Conservation (phyloP, 1,139 yeast genomes). For the Kodamaea arcana region DNA sequence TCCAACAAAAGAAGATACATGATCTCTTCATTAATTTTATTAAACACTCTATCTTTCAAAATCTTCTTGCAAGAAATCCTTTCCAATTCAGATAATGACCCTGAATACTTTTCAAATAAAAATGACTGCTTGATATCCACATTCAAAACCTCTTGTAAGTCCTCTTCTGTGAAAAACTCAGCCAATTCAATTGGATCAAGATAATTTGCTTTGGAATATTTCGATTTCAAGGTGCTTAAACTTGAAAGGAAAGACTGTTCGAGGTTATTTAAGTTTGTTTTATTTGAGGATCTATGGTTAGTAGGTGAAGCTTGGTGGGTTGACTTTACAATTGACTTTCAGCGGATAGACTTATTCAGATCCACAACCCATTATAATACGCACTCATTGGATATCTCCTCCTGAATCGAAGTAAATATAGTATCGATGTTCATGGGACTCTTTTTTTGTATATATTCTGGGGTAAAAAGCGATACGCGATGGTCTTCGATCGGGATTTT, state of each 20-base stretch:
- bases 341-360: too few species aligned
- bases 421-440: slow-evolving; percentile 7
- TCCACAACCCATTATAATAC: too few species aligned
- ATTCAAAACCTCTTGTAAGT: not conserved
- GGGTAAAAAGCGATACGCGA: too few species aligned
- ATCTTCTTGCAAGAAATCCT: slow-evolving; percentile 13
- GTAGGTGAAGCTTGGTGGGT: slow-evolving; percentile 3
- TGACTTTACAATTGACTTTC: too few species aligned
- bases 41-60: slow-evolving; percentile 18
- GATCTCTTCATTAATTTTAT: slow-evolving; percentile 21
- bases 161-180: slow-evolving; percentile 3
- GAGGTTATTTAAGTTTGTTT: slow-evolving; percentile 7
- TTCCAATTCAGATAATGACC: slow-evolving; percentile 1
- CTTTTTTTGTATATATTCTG: too few species aligned
- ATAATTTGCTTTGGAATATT: slow-evolving; percentile 7
- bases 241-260: slow-evolving; percentile 8
- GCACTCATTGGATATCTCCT: slow-evolving; percentile 8
- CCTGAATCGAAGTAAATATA: slow-evolving; percentile 7
- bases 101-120: not conserved
- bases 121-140: not conserved
- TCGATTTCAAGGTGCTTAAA: slow-evolving; percentile 8
- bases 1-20: slow-evolving; percentile 16
- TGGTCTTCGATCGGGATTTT: too few species aligned
- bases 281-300: slow-evolving; percentile 6
- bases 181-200: slow-evolving; percentile 7